Conservation (phyloP, 306 rosid species). For the Lupinus albus region DNA sequence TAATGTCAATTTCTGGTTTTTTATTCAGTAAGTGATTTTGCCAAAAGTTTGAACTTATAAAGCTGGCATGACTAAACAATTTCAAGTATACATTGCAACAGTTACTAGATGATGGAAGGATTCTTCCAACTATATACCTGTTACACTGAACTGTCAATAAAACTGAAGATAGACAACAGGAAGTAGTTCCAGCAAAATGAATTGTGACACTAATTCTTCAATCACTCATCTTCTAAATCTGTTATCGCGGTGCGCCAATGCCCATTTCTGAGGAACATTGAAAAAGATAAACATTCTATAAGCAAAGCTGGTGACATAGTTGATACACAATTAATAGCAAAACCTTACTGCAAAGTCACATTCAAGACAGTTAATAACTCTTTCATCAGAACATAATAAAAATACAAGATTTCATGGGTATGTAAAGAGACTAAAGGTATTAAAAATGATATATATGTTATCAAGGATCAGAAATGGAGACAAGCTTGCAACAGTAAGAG, state of each 20-base stretch:
- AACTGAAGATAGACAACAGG: conserved; percentile 38
- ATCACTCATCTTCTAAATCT: conserved; percentile 43
- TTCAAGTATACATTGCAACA: conserved; percentile 36
- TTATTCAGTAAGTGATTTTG: conserved; percentile 16
- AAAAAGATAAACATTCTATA: conserved; percentile 28
- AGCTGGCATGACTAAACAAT: conserved; percentile 28
- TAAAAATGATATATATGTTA: background rate
- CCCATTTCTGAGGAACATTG: conserved; percentile 64
- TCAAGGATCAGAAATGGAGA: background rate
- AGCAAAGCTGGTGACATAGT: conserved; percentile 11
- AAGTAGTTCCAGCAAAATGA: conserved; percentile 30
- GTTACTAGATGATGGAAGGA: conserved; percentile 42
- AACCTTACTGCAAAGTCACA: conserved; percentile 2
- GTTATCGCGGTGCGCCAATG: conserved; percentile 76
- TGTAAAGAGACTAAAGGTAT: conserved; percentile 4
- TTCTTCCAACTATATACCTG: conserved; percentile 41
- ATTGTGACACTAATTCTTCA: conserved; percentile 40
- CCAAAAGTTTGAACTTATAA: conserved; percentile 7
- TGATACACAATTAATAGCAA: background rate
- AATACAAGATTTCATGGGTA: background rate
- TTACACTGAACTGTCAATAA: conserved; percentile 35
- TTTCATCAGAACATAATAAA: background rate
- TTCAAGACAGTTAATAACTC: background rate
- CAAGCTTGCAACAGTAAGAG: no score
- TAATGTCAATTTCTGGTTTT: background rate